Base-by-base conservation (phyloP, 805 yeast species). In the Wickerhamomyces xylosicus region DNA sequence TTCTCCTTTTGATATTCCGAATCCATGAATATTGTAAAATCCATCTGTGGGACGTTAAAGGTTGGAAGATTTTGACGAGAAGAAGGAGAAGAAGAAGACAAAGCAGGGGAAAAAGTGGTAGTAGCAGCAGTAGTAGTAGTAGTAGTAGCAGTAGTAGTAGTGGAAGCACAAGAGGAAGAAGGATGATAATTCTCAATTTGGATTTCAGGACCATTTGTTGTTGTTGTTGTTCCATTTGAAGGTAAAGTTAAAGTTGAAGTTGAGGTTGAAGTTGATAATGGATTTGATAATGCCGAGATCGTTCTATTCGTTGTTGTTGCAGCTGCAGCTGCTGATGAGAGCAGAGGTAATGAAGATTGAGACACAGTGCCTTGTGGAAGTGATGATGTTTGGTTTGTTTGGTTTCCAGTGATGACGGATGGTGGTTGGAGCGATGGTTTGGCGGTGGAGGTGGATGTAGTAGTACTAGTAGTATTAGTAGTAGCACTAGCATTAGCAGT, bases 21-120 rank as follows among this genome's bases (percentile, higher is more conserved):
- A 34, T 54, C 58, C 27, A 50, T 35, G 22, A 54, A 52, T 21
- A 53, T 28, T 14, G 41, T 38, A 5, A 45, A 31, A 33, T 54
- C 55, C 27, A 54, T 11, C 2, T 27, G 25, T 7, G 50, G 45
- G 9, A 46, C 39, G 2, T 25, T 25, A 20, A 19, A 5, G 37
- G 33, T 19, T 38, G 39, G 5, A 29, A 15, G 4, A 18, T 33
- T 11, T 15, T 22, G 3, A 34, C 38, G 7, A 16, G n/a, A 14
- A 40, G n/a, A 15, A 20, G 37, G 7, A 31, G 50, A 40, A 6
- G 52, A 45, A 4, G 34, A 37, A 5, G 51, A 41, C 4, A 45
- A 42, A 1, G 34, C 13, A 1, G 46, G 36, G 7, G 50, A 38
- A 3, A 33, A 22, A 6, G 42, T 38, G 8, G 42, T 34, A 5